Evolutionary conservation across 108 stramenopile genomes (phyloP), one percentile per base, ranked within the genome.

Genomic region (Discostella stelligeroides): DNA sequence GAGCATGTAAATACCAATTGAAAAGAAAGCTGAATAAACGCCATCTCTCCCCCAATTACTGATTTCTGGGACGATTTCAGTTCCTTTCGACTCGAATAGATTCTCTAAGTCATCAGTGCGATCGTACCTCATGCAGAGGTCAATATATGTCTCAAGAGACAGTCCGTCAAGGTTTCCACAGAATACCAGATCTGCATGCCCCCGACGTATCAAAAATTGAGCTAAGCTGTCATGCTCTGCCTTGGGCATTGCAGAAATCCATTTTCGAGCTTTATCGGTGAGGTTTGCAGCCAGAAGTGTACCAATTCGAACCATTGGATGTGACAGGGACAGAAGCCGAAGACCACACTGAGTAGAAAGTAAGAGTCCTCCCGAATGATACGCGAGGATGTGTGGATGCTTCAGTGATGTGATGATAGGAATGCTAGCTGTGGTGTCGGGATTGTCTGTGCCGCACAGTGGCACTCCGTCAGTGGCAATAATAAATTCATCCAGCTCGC

Each of bases 281-380:
- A 86, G 76, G 28, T 87, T 87, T 11, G 89, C 88, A 10, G 85
- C 85, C 21, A 94, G 62, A 39, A 94, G 56, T 15, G 86, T 70
- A 4, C 92, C 89, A 37, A 94, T 88, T 40, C 92, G 85, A 24
- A 94, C 49, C 10, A 88, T 50, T 14, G 92, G 90, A 49, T 81
- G 82, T 8, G 67, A 77, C 14, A 94, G 43, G 2, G 88, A 76
- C 24, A 94, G 43, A 4, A 88, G 82, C 15, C 82, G 58, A 1
- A 94, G 63, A 34, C 92, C 92, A 50, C 58, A 47, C 0, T 60
- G 55, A 15, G 90, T 89, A 20, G 92, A 94, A 39, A 94, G 39
- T 2, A 94, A 61, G 7, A 94, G 79, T 49, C 87, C 84, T 25
- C 92, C 92, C 53, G 76, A 83, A 51, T 90, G 87, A 63, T 88